A percentile compares a stretch with the other conserved stretches of the same genome.
Conservation (phyloP, 257 asterid genomes). For the Fraxinus americana region DNA sequence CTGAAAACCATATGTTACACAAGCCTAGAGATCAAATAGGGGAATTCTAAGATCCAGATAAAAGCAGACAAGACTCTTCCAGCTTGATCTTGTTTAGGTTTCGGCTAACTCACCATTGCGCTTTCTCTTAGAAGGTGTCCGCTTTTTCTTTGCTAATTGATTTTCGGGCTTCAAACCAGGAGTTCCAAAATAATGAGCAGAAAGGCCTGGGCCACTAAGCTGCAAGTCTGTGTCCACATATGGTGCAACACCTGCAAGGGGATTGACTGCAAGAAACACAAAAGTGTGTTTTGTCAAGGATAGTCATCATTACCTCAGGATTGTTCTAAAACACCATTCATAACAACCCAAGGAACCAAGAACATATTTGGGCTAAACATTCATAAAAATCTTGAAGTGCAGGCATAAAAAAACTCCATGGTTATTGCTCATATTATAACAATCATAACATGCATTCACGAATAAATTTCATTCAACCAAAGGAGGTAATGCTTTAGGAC, state of each 20-base stretch:
- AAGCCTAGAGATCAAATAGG: not conserved
- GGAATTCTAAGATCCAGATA: constrained; percentile 16
- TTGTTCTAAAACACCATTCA: not conserved
- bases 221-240: constrained; percentile 53
- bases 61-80: constrained; percentile 32
- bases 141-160: constrained; percentile 49
- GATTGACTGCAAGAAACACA: constrained; percentile 37
- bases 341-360: not conserved
- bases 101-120: constrained; percentile 27
- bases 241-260: constrained; percentile 47
- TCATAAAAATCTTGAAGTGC: not conserved
- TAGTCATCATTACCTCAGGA: too few species aligned
- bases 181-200: constrained; percentile 21
- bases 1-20: constrained; percentile 19
- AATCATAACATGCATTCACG: not conserved
- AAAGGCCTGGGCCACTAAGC: constrained; percentile 39
- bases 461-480: not conserved
- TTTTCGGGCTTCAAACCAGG: constrained; percentile 25
- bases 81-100: constrained; percentile 27
- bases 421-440: too few species aligned
- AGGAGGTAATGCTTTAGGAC: not conserved
- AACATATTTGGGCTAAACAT: not conserved
- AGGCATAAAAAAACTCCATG: not conserved
- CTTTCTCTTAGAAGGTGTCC: constrained; percentile 32
- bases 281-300: too few species aligned